These are phyloP conservation scores for Aspergillus tanneri DNA, from an alignment of 2,329 filamentous ascomycete genomes.

Conservation along the genomic window DNA sequence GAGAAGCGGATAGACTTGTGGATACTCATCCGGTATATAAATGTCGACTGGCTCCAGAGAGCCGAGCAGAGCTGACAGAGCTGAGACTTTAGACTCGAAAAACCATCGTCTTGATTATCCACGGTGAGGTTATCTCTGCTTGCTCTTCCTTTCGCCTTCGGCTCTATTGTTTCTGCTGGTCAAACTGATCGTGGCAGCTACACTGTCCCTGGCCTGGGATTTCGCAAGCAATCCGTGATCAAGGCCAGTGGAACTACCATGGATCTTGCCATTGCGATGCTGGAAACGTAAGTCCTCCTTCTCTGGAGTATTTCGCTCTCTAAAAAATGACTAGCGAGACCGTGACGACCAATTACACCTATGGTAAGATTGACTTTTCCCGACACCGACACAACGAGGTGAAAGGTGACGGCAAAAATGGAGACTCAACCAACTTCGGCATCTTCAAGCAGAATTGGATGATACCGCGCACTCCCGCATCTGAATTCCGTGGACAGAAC, in stretches of 20 bases:
- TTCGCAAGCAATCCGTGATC: slow-evolving; percentile 22
- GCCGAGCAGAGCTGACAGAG: no score
- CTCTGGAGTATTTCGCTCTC: not conserved
- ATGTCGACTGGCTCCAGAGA: no score
- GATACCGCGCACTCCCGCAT: slow-evolving; percentile 29
- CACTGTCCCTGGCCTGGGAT: slow-evolving; percentile 18
- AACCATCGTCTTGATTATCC: no score
- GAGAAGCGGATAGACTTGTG: no score
- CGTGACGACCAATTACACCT: slow-evolving; percentile 25
- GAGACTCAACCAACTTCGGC: slow-evolving; percentile 32
- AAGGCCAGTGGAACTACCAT: slow-evolving; percentile 24
- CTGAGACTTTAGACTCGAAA: no score
- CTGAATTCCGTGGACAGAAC: slow-evolving; percentile 24
- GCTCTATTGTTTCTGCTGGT: no score
- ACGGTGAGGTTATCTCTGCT: no score
- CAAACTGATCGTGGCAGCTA: slow-evolving; percentile 21
- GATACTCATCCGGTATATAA: no score
- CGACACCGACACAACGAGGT: not conserved
- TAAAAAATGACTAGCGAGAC: no score
- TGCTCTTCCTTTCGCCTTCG: no score
- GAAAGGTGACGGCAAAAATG: slow-evolving; percentile 30
- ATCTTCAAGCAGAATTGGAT: slow-evolving; percentile 36
- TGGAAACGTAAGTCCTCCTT: slow-evolving; percentile 21
- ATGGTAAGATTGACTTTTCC: slow-evolving; percentile 13
- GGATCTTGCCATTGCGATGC: slow-evolving; percentile 28